Base-by-base conservation (phyloP, 1,284 basidiomycete genomes). In the Ganoderma lucidum region DNA sequence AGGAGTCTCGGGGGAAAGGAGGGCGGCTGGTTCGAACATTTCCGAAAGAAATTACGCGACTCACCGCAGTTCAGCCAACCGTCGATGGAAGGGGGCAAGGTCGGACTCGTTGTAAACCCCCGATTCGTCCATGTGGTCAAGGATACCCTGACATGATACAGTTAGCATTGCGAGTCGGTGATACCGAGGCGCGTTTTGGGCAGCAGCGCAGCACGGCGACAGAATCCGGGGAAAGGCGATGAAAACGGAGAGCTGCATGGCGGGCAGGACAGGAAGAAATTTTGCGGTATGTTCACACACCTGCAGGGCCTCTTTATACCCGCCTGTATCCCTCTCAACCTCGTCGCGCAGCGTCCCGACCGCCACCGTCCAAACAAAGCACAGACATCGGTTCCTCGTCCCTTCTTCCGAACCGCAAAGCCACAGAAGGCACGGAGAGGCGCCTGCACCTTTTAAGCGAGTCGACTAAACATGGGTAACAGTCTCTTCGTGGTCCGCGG, bases 91-190 rank as follows among this genome's bases (percentile, higher is more conserved):
- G 2, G 96, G 95, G 32, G 86, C 86, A 55, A 98, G 89, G 81
- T 97, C 95, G 39, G 90, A 84, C 79, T 96, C 95, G 72, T 95
- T 98, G 81, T 97, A 98, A 48, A 96, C 90, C 8, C 93, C 93
- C 0, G 94, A 96, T 80, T 98, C 96, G 80, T 96, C 93, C 92
- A 97, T 94, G 78, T 96, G 94, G 77, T 91, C 91, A 62, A 98
- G 87, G 53, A 97, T 93, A 96, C 96, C 94, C 96, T 97, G 83
- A 63, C 71, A 60, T 37, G 61, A 74, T 59, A 71, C 69, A 19
- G 65, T 74, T 53, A 76, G 75, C 70, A 73, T 71, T 15, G 62
- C 68, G 10, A 71, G 64, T 62, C 72, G 67, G 55, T 71, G 68
- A 44, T 64, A 37, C 8, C 63, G 67, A 37, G 60, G 39, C 41